phyloP scores from a whole-genome alignment of 2,329 filamentous ascomycete genomes.

The Acrocalymma vagum region DNA sequence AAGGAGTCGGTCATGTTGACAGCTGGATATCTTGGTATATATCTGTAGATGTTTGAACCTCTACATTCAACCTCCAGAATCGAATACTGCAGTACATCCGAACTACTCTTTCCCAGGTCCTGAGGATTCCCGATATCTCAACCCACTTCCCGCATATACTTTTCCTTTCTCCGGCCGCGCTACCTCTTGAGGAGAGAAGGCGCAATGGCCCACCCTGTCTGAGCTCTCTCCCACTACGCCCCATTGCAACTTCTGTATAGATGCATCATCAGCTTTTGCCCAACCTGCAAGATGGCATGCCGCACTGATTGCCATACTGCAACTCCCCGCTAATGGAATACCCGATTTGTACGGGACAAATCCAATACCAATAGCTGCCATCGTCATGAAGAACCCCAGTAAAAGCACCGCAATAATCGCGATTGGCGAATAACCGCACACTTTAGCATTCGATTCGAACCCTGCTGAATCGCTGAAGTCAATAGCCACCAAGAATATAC shows the following conservation, averaged over 20 bases:
- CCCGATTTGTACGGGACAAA: constrained; percentile 20
- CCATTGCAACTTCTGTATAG: constrained; percentile 21
- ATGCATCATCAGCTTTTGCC: constrained; percentile 1
- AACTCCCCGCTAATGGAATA: constrained; percentile 37
- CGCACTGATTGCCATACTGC: constrained; percentile 44
- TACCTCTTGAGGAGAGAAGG: constrained; percentile 22
- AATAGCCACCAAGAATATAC: constrained; percentile 49
- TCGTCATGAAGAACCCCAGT: constrained; percentile 8
- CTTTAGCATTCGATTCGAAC: too few species aligned
- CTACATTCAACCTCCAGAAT: too few species aligned
- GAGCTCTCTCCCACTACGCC: constrained; percentile 16
- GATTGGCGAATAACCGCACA: constrained; percentile 14
- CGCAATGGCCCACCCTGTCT: constrained; percentile 25
- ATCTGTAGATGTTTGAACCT: too few species aligned
- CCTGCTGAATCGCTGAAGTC: too few species aligned
- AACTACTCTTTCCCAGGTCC: too few species aligned
- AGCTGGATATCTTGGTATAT: too few species aligned
- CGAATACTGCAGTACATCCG: too few species aligned
- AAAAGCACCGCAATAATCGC: constrained; percentile 21
- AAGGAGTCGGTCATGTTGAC: too few species aligned
- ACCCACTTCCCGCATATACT: constrained; percentile 14
- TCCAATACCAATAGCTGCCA: constrained; percentile 21
- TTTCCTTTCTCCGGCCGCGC: constrained; percentile 9
- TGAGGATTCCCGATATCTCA: too few species aligned
- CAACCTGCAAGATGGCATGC: constrained; percentile 38